Base-by-base conservation (phyloP, 805 yeast species). In the Pichia heedii region DNA sequence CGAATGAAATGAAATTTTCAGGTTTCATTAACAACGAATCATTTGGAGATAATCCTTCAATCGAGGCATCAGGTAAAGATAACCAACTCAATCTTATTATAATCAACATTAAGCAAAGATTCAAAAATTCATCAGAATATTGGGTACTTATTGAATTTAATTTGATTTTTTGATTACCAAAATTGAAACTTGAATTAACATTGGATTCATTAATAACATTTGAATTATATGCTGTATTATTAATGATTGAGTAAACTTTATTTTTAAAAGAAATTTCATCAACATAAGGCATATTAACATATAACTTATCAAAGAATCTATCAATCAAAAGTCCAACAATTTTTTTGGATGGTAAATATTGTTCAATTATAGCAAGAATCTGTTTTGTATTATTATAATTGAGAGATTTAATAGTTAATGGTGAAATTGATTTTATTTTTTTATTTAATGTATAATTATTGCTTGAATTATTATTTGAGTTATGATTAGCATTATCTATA, bases 261-360 rank as follows among this genome's bases (percentile, higher is more conserved):
- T 50, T 50, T 42, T 68, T 68, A 55, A 77, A 75, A 10, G 65
- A 65, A 41, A 52, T 62, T 55, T 81, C 86, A 57, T 81, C 87
- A 29, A 81, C 60, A 48, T 73, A 77, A 3, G 93, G 89, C 52
- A 81, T 66, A 44, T 73, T 79, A 13, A 84, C 73, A 55, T 83
- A 83, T 5, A 81, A 60, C 29, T 70, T 67, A 11, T 67, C 68
- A 55, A 82, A 82, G 49, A 75, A 82, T 49, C 79, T 64, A 46
- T 79, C 76, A 24, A 81, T 62, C 39, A 79, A 63, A 37, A 69
- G 53, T 76, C 83, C 75, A 9, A 80, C 67, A 1, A 76, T 69
- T 45, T 67, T 68, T 51, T 74, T 73, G 24, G 64, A 68, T 0
- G 89, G 89, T 38, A 81, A 52, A 41, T 66, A 62, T 43, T 63